Percentiles rank a stretch among this genome's conserved stretches.
These are phyloP conservation scores for Sarocladium strictum DNA, from an alignment of 2,329 filamentous ascomycete species.

Conservation along the genomic window DNA sequence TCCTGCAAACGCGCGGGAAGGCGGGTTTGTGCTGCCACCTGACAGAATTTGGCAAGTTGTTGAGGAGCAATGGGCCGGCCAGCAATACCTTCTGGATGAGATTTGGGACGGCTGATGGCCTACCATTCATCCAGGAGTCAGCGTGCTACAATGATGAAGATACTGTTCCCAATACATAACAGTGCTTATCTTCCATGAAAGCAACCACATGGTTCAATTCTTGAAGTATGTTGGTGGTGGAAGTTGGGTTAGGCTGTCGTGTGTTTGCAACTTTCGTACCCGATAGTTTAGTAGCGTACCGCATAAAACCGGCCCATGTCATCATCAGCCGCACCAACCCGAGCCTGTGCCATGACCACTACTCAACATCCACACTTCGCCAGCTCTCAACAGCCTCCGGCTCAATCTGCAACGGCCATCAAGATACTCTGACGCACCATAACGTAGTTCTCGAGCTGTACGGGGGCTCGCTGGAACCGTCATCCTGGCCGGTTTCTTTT, in stretches of 20 bases:
- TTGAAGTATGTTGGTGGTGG: no score
- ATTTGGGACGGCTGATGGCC: constrained; percentile 2
- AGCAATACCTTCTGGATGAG: constrained; percentile 4
- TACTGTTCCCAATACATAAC: no score
- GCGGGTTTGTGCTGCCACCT: constrained; percentile 17
- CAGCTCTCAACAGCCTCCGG: background rate
- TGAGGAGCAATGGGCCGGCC: constrained; percentile 18
- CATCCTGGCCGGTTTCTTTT: constrained; percentile 45
- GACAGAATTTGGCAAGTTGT: constrained; percentile 16
- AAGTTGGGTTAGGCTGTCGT: no score
- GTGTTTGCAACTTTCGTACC: no score
- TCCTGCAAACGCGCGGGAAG: constrained; percentile 11
- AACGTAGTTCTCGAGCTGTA: background rate
- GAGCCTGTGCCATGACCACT: background rate
- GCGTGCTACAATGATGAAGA: no score
- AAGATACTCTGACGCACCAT: background rate
- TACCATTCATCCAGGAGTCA: no score
- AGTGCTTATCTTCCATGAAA: no score
- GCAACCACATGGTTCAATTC: no score
- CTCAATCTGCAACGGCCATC: background rate
- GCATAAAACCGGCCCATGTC: no score
- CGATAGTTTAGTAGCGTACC: no score
- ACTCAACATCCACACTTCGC: background rate
- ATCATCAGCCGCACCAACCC: constrained; percentile 4
- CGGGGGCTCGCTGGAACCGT: constrained; percentile 4